Percentiles rank a stretch among this genome's conserved stretches.
These are phyloP conservation scores for Fomitopsis pinicola DNA, from an alignment of 1,284 basidiomycete species.

Conservation along the genomic window DNA sequence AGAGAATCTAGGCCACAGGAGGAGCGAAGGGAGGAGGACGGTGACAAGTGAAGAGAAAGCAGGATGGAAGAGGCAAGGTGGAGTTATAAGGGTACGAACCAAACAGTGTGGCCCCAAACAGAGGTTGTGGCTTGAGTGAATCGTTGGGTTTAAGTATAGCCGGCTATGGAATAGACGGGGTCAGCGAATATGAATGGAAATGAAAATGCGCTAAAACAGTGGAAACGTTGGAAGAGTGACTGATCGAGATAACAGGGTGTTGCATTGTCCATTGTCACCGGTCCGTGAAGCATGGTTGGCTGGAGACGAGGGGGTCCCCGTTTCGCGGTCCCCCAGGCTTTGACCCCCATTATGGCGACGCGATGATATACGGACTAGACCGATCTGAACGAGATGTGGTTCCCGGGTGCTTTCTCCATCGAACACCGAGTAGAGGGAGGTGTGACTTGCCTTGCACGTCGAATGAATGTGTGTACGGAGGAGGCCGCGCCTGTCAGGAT, in stretches of 20 bases:
- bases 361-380: not conserved
- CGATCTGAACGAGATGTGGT: not conserved
- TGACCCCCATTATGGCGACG: not conserved
- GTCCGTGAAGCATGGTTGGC: not conserved
- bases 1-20: conserved; percentile 5
- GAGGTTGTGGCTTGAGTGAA: conserved; percentile 5
- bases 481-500: conserved; percentile 58
- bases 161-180: conserved; percentile 6
- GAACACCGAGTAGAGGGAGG: not conserved
- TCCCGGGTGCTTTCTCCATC: not conserved
- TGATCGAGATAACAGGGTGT: not conserved
- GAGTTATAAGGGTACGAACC: conserved; percentile 10
- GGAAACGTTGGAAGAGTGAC: not conserved
- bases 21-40: conserved; percentile 8
- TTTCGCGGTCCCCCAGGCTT: not conserved
- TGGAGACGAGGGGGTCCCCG: not conserved
- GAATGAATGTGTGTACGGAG: conserved; percentile 62
- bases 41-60: not conserved
- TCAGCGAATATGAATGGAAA: conserved; percentile 5
- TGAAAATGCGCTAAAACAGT: not conserved
- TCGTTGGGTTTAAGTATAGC: conserved; percentile 7
- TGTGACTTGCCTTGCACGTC: conserved; percentile 40
- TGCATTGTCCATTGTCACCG: conserved; percentile 8
- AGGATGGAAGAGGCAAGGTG: conserved; percentile 3
- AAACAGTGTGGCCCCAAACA: conserved; percentile 8